Percentiles rank a stretch among this genome's conserved stretches.
These are phyloP conservation scores for Saccharomycopsis lassenensis DNA, from an alignment of 805 yeast genomes.

Conservation along the genomic window DNA sequence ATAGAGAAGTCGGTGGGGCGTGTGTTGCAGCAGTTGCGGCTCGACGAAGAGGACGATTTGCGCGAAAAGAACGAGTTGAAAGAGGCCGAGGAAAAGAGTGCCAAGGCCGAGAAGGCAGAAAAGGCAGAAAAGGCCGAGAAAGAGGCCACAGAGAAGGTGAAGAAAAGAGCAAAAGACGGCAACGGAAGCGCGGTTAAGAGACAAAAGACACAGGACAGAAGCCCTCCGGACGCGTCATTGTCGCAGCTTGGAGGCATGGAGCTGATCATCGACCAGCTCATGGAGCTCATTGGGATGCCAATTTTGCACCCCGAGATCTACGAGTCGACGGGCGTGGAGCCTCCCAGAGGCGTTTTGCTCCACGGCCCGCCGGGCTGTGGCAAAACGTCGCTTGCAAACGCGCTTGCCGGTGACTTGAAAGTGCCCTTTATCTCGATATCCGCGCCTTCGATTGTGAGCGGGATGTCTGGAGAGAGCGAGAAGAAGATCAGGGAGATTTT, in stretches of 20 bases:
- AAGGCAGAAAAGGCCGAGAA: not conserved
- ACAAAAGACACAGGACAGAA: conserved; percentile 44
- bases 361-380: conserved; percentile 99
- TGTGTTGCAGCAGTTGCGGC: conserved; percentile 4
- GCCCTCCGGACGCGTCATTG: conserved; percentile 59
- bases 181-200: conserved; percentile 21
- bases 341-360: conserved; percentile 86
- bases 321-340: conserved; percentile 79
- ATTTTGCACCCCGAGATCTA: conserved; percentile 90
- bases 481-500: conserved; percentile 87
- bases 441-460: conserved; percentile 94
- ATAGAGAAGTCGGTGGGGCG: conserved; percentile 14
- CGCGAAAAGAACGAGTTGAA: conserved; percentile 61
- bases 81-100: conserved; percentile 43
- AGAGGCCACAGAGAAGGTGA: conserved; percentile 17
- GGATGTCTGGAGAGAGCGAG: conserved; percentile 99
- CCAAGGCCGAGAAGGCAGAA: not conserved
- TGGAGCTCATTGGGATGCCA: conserved; percentile 89
- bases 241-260: conserved; percentile 85
- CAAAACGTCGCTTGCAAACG: conserved; percentile 92
- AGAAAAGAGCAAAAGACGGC: conserved; percentile 42
- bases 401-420: conserved; percentile 87
- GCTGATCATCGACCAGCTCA: conserved; percentile 68
- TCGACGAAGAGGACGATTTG: conserved; percentile 17
- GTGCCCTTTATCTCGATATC: conserved; percentile 87